These are phyloP conservation scores for Capronia epimyces DNA, from an alignment of 2,329 filamentous ascomycete species.

Conservation along the genomic window DNA sequence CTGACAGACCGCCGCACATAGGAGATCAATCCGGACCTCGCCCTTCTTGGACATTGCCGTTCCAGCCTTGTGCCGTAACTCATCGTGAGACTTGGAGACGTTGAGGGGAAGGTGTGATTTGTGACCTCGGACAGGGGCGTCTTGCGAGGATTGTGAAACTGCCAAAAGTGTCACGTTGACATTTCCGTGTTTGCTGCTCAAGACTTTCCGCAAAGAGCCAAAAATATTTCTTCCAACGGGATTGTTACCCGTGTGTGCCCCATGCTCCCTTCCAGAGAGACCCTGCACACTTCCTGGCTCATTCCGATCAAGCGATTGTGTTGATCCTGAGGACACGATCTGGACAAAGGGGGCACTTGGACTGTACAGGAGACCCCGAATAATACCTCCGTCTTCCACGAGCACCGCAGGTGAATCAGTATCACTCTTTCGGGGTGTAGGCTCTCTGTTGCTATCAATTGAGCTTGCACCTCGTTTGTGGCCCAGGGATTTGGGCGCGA, in stretches of 20 bases:
- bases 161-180: constrained; percentile 24
- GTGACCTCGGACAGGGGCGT: constrained; percentile 27
- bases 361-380: constrained; percentile 77
- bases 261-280: constrained; percentile 10
- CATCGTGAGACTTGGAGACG: constrained; percentile 42
- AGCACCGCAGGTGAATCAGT: constrained; percentile 22
- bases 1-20: constrained; percentile 72
- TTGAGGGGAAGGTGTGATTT: constrained; percentile 41
- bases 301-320: constrained; percentile 38
- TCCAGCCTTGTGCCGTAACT: constrained; percentile 39
- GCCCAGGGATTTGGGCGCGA: constrained; percentile 48
- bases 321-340: constrained; percentile 54
- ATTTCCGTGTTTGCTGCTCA: constrained; percentile 56
- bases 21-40: constrained; percentile 68
- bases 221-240: constrained; percentile 81
- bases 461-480: constrained; percentile 86
- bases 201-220: constrained; percentile 74
- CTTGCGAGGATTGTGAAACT: constrained; percentile 22
- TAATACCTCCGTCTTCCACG: constrained; percentile 63
- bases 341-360: constrained; percentile 72
- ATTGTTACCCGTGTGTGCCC: constrained; percentile 6
- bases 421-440: constrained; percentile 67
- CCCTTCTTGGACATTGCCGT: constrained; percentile 35
- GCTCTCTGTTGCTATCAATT: constrained; percentile 40
- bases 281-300: constrained; percentile 8